Evolutionary conservation across 768 basidiomycete species (phyloP).

Genomic region (Coprinopsis cinerea): DNA sequence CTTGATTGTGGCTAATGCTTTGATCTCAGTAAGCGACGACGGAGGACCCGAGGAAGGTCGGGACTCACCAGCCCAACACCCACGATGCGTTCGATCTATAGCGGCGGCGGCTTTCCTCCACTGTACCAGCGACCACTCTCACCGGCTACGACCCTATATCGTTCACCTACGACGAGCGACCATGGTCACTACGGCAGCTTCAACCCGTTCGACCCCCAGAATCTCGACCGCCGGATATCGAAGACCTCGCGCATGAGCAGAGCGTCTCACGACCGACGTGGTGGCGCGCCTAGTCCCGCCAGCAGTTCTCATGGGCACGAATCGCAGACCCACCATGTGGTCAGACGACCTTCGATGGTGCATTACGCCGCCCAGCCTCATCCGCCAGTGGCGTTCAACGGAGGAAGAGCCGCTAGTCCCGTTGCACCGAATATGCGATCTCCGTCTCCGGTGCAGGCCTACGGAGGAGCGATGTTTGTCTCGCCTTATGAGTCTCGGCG

Average conservation of each 20-base stretch:
- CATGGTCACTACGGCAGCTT: neutral
- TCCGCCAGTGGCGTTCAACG: neutral
- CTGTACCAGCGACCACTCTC: neutral
- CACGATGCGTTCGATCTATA: neutral
- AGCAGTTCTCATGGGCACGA: conserved; percentile 5
- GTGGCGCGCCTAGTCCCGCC: neutral
- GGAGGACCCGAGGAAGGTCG: neutral
- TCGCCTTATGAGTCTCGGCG: neutral
- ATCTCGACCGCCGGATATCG: conserved; percentile 7
- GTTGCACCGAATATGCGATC: neutral
- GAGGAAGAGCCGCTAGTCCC: neutral
- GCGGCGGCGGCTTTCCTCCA: neutral
- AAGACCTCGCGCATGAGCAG: neutral
- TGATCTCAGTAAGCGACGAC: neutral
- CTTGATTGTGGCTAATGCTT: neutral
- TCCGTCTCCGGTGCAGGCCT: neutral
- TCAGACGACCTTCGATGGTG: neutral
- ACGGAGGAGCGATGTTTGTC: neutral
- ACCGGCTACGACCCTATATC: neutral
- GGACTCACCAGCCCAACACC: neutral
- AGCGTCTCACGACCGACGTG: neutral
- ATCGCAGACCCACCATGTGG: neutral
- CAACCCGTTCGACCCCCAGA: neutral
- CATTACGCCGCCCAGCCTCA: neutral
- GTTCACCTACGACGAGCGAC: neutral